Evolutionary conservation across 2,329 filamentous ascomycete genomes (phyloP).

Genomic region (Xylariaceae sp.): DNA sequence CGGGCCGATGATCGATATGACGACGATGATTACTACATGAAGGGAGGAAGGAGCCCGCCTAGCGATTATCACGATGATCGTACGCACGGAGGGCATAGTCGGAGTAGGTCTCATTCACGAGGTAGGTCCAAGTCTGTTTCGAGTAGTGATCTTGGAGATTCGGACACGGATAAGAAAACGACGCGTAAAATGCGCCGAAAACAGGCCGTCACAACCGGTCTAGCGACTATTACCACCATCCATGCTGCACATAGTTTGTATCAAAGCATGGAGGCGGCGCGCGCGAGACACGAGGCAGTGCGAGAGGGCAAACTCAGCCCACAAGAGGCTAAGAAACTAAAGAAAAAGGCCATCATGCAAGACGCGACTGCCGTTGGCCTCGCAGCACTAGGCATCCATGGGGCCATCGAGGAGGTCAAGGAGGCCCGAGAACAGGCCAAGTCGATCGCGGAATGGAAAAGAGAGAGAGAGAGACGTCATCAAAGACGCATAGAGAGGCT

Average conservation of each 20-base stretch:
- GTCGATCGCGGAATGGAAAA: conserved; percentile 47
- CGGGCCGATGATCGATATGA: conserved; percentile 36
- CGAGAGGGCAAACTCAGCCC: conserved; percentile 49
- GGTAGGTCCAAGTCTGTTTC: conserved; percentile 47
- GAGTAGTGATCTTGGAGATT: conserved; percentile 54
- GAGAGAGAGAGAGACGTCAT: conserved; percentile 48
- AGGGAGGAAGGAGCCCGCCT: conserved; percentile 32
- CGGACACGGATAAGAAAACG: conserved; percentile 52
- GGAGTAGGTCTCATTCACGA: conserved; percentile 40
- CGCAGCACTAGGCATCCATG: conserved; percentile 55
- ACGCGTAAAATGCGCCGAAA: conserved; percentile 59
- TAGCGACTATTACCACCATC: conserved; percentile 57
- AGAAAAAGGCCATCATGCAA: conserved; percentile 53
- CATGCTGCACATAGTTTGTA: conserved; percentile 58
- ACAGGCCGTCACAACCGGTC: conserved; percentile 53
- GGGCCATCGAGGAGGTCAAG: conserved; percentile 53
- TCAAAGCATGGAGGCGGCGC: conserved; percentile 54
- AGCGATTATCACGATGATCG: conserved; percentile 43
- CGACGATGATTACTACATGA: conserved; percentile 35
- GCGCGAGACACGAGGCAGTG: conserved; percentile 50
- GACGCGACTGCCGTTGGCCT: conserved; percentile 57
- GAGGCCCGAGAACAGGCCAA: conserved; percentile 49
- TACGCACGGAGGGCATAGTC: conserved; percentile 36
- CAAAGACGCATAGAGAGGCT: conserved; percentile 43
- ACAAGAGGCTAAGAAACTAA: conserved; percentile 52